phyloP scores from a whole-genome alignment of 2,329 filamentous ascomycete species.

The Ophiostoma sp. region DNA sequence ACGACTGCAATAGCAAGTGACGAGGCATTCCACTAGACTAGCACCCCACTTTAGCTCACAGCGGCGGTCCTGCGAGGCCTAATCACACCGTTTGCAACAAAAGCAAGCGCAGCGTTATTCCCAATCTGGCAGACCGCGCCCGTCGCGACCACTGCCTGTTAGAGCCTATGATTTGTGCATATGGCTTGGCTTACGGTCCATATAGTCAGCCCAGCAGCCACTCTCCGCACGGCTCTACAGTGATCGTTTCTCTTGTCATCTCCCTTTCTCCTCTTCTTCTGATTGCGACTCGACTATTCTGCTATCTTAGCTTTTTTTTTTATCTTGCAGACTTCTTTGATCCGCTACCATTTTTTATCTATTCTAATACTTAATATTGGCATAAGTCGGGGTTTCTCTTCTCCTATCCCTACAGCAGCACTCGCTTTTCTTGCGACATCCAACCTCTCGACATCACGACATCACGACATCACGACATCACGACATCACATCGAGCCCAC shows the following conservation, averaged over 20 bases:
- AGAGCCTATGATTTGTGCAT: background rate
- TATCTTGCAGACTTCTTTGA: background rate
- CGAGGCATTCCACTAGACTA: background rate
- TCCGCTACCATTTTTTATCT: background rate
- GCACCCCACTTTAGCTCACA: conserved; percentile 3
- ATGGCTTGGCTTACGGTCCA: background rate
- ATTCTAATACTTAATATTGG: background rate
- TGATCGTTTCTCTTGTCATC: background rate
- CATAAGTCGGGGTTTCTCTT: background rate
- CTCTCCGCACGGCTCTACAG: background rate
- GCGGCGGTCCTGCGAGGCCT: background rate
- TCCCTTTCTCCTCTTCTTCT: conserved; percentile 11
- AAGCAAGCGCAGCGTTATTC: background rate
- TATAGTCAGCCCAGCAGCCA: background rate
- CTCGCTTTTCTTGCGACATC: background rate
- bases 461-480: background rate
- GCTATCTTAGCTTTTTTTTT: background rate
- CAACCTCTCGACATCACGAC: background rate
- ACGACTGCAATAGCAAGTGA: background rate
- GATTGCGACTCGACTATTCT: conserved; percentile 6
- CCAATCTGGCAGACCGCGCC: background rate
- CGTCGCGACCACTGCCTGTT: background rate
- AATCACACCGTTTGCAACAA: background rate
- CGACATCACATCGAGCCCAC: background rate
- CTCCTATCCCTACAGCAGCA: background rate